Evolutionary conservation across 805 yeast genomes (phyloP).

Genomic region (Candida corydali): DNA sequence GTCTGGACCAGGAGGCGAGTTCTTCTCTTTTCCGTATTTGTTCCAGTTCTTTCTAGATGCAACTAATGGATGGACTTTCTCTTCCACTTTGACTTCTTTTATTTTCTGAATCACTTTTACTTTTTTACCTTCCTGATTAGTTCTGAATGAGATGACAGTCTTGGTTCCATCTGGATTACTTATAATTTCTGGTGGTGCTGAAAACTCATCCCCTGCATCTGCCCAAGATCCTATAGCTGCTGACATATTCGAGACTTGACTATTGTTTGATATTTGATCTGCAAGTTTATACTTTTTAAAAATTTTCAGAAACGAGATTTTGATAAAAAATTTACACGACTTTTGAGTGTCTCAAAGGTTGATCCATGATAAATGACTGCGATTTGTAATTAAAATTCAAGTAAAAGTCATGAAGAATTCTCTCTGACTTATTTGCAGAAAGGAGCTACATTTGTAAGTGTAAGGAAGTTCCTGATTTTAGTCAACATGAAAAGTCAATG

Average conservation of each 20-base stretch:
- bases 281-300: neutral
- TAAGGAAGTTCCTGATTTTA: too few species aligned
- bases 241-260: slow-evolving; percentile 26
- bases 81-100: slow-evolving; percentile 70
- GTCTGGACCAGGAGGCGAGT: slow-evolving; percentile 80
- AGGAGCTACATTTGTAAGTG: too few species aligned
- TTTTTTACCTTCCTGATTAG: slow-evolving; percentile 75
- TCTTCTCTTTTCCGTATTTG: slow-evolving; percentile 79
- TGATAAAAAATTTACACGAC: slow-evolving; percentile 6
- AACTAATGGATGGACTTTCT: slow-evolving; percentile 76
- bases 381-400: too few species aligned
- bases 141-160: slow-evolving; percentile 74
- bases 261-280: neutral
- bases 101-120: slow-evolving; percentile 85
- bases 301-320: slow-evolving; percentile 2
- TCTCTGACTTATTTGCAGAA: too few species aligned
- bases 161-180: slow-evolving; percentile 85
- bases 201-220: slow-evolving; percentile 68
- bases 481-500: too few species aligned
- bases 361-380: too few species aligned
- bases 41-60: slow-evolving; percentile 88
- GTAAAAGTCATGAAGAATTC: too few species aligned
- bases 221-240: slow-evolving; percentile 57
- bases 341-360: too few species aligned
- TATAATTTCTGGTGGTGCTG: slow-evolving; percentile 72